Base-by-base conservation (phyloP, 2,329 filamentous ascomycete species). In the Fusarium cicatricum region DNA sequence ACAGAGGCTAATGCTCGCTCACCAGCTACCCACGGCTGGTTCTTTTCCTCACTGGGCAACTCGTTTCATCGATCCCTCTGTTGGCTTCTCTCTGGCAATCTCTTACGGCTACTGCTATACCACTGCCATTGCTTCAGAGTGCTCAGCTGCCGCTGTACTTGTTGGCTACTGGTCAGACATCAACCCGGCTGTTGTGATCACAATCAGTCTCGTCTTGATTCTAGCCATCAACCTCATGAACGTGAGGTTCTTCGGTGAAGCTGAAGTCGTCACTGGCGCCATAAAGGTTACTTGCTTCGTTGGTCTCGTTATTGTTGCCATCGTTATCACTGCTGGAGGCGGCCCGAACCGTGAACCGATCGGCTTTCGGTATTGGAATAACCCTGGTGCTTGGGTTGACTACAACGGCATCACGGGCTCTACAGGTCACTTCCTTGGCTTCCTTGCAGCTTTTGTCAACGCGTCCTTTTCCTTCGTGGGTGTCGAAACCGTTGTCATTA, bases 211-310 rank as follows among this genome's bases (percentile, higher is more conserved):
- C 3, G 43, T 82, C 17, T 77, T 86, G 41, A 82, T 83, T 45
- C 72, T 86, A 8, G 61, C 76, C 15, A 77, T 86, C 59, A 87
- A 86, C 68, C 80, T 85, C 60, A 78, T 85, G 53, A 82, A 80
- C 31, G 82, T 86, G 11, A 74, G 77, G n/a, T 77, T 83, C 59
- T 87, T 85, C 59, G 85, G 85, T 31, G 85, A 88, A 70, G 79
- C 82, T 21, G 85, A 88, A 66, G 86, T 87, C 63, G 81, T 81
- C 73, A 84, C 86, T 45, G 81, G 83, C 26, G 80, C 78, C 29
- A 78, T 86, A 74, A 88, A 88, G 70, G 77, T 87, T 17, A 75
- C 85, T 54, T 82, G 81, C 55, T 85, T 87, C 56, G 65, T 84
- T 3, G 84, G 83, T 11, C 77, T 87, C 28, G 80, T 87, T 64